These are phyloP conservation scores for Nicotiana rustica DNA, from an alignment of 305 asterid genomes.

Conservation along the genomic window DNA sequence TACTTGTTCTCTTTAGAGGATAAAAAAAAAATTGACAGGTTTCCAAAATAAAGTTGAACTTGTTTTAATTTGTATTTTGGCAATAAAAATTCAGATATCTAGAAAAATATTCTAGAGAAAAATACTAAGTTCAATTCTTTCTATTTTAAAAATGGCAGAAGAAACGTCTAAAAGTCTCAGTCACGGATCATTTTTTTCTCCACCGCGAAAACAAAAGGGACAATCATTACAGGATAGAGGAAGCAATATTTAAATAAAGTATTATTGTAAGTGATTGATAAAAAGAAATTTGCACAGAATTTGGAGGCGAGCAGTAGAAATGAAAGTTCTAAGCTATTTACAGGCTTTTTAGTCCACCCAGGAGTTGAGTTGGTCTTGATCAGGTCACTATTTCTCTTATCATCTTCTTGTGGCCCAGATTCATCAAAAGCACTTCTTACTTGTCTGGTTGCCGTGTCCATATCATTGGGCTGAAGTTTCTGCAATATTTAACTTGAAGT, in stretches of 20 bases:
- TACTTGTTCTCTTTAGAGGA: not conserved
- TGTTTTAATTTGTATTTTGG: not conserved
- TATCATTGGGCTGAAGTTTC: slow-evolving; percentile 60
- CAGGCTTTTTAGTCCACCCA: slow-evolving; percentile 58
- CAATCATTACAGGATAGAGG: not conserved
- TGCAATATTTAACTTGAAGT: slow-evolving; percentile 24
- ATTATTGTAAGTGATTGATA: not conserved
- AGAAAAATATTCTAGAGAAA: not conserved
- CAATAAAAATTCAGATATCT: not conserved
- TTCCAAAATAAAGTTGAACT: not conserved
- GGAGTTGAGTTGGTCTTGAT: slow-evolving; percentile 46
- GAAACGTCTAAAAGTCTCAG: not conserved
- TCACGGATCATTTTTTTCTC: not conserved
- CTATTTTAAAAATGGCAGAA: not conserved
- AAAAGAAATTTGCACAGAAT: not conserved
- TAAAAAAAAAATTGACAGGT: not conserved
- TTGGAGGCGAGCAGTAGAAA: not conserved
- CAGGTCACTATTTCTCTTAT: slow-evolving; percentile 40
- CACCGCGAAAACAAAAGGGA: not conserved
- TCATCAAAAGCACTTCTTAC: slow-evolving; percentile 44
- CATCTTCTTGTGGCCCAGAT: slow-evolving; percentile 39
- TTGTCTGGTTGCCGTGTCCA: slow-evolving; percentile 48
- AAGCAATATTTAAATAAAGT: not conserved
- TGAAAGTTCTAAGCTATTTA: slow-evolving; percentile 45
- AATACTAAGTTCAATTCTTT: not conserved